phyloP scores from a whole-genome alignment of 2,329 filamentous ascomycete species.

The Aspergillus thermomutatus region DNA sequence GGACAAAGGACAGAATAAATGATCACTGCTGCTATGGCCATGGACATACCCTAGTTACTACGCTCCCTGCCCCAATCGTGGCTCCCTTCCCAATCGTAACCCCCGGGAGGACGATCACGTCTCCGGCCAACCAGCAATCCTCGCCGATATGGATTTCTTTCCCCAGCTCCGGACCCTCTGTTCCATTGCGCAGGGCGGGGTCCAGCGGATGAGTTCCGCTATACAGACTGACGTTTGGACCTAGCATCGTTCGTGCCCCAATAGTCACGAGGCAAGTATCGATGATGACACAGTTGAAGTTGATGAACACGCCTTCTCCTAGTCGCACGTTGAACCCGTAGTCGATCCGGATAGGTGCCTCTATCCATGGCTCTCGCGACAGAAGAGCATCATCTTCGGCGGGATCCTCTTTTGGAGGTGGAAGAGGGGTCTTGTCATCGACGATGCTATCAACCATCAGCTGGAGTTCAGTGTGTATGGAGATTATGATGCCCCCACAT shows the following conservation, averaged over 20 bases:
- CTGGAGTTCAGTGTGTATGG: not conserved
- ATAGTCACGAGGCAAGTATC: constrained; percentile 74
- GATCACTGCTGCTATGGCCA: not conserved
- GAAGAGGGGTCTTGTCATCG: constrained; percentile 61
- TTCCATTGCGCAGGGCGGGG: constrained; percentile 69
- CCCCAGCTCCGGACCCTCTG: constrained; percentile 69
- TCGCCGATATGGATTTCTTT: constrained; percentile 71
- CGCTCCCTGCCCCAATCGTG: constrained; percentile 75
- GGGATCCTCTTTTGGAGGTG: constrained; percentile 53
- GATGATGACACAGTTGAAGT: constrained; percentile 69
- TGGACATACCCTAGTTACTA: constrained; percentile 67
- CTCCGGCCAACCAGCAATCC: constrained; percentile 77
- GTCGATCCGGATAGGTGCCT: constrained; percentile 67
- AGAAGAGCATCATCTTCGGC: constrained; percentile 66
- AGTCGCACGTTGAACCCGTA: constrained; percentile 74
- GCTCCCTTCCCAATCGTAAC: constrained; percentile 73
- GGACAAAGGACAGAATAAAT: not conserved
- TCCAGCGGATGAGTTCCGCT: constrained; percentile 75
- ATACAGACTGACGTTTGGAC: constrained; percentile 74
- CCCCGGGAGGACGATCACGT: constrained; percentile 68
- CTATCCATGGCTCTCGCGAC: constrained; percentile 64
- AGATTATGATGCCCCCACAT: not conserved
- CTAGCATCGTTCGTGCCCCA: constrained; percentile 72
- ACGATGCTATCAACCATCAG: constrained; percentile 52
- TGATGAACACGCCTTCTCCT: constrained; percentile 71